Conservation (phyloP, 1,139 yeast species). For the Debaryomyces fabryi region DNA sequence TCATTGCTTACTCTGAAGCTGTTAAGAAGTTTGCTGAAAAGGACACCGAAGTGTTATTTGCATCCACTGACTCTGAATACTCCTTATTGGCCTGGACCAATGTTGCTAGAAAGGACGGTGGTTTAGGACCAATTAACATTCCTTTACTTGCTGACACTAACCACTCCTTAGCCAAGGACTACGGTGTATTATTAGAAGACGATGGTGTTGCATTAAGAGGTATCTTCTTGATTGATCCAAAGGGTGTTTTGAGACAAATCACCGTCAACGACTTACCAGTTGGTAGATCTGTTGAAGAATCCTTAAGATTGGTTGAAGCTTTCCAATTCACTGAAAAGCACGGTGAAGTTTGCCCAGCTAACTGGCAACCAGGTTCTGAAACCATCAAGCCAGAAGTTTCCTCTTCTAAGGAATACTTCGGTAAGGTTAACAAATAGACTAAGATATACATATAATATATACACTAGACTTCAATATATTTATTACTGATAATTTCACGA, state of each 20-base stretch:
- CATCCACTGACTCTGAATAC: constrained; percentile 98
- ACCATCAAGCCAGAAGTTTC: constrained; percentile 89
- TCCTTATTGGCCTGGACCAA: constrained; percentile 98
- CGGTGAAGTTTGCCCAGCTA: constrained; percentile 99
- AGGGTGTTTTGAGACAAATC: constrained; percentile 90
- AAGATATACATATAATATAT: background rate
- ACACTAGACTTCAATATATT: background rate
- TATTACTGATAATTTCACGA: background rate
- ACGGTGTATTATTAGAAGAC: constrained; percentile 95
- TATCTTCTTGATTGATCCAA: constrained; percentile 95
- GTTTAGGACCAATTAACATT: constrained; percentile 91
- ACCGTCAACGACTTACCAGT: constrained; percentile 98
- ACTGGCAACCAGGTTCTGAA: constrained; percentile 98
- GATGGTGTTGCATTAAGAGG: constrained; percentile 98
- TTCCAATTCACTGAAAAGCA: constrained; percentile 92
- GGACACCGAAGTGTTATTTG: constrained; percentile 87
- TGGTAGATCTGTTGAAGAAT: constrained; percentile 98
- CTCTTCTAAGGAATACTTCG: constrained; percentile 81
- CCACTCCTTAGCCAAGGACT: constrained; percentile 91
- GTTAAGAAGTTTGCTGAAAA: constrained; percentile 84
- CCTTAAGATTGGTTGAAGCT: constrained; percentile 91
- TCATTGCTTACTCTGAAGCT: constrained; percentile 97
- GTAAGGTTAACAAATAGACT: constrained; percentile 47
- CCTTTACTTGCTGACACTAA: constrained; percentile 96
- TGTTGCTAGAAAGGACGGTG: constrained; percentile 95